phyloP scores from a whole-genome alignment of 495 filamentous ascomycete species.

The Neurospora sp. region DNA sequence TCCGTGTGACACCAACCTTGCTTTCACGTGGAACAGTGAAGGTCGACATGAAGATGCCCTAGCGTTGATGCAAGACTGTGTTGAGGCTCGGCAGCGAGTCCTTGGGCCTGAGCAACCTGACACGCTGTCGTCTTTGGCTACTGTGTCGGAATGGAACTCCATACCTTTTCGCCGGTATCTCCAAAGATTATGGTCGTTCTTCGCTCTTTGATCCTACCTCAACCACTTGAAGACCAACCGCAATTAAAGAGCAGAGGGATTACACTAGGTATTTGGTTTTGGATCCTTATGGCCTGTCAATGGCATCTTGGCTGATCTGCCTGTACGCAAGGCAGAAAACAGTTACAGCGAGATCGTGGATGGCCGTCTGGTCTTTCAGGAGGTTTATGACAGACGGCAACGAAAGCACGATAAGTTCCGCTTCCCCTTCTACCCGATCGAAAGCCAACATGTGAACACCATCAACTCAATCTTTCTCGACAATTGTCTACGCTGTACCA shows the following conservation, averaged over 20 bases:
- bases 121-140: too few relatives aligned
- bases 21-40: too few relatives aligned
- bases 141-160: conserved; percentile 8
- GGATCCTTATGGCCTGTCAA: conserved; percentile 6
- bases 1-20: too few relatives aligned
- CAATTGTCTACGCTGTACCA: conserved; percentile 14
- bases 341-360: conserved; percentile 25
- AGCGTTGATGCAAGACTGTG: too few relatives aligned
- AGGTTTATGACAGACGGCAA: conserved; percentile 6
- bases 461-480: conserved; percentile 37
- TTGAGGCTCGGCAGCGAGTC: too few relatives aligned
- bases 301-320: conserved; percentile 27
- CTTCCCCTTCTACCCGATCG: conserved; percentile 30
- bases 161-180: conserved; percentile 40
- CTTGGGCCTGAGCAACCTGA: too few relatives aligned
- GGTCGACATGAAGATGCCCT: too few relatives aligned
- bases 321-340: conserved; percentile 29
- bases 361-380: conserved; percentile 6
- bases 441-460: conserved; percentile 23
- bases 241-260: conserved; percentile 5
- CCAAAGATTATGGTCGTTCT: conserved; percentile 42
- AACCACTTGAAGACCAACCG: conserved; percentile 14
- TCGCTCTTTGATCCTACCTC: conserved; percentile 19
- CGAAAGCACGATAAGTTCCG: conserved; percentile 25
- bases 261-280: neutral